A percentile compares a stretch with the other conserved stretches of the same genome.
Evolutionary conservation across 805 yeast species (phyloP).

Genomic region (Candida oleophila): DNA sequence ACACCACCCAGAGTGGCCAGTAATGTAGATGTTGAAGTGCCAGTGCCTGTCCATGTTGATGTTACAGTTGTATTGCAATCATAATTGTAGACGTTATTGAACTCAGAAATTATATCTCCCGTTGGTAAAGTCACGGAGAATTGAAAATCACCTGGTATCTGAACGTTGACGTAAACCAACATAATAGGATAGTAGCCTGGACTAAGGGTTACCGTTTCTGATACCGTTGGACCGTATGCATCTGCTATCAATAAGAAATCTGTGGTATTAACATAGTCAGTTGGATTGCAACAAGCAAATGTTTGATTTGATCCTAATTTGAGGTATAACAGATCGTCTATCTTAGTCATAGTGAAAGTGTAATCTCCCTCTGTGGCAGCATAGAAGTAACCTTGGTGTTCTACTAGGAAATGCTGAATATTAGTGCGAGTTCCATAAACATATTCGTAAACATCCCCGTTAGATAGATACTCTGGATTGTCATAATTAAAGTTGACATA

Average conservation of each 20-base stretch:
- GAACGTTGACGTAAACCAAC: constrained; percentile 19
- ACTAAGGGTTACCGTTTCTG: neutral
- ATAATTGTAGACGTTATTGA: constrained; percentile 11
- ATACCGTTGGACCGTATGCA: neutral
- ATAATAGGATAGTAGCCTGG: constrained; percentile 24
- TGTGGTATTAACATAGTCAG: neutral
- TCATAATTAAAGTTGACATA: too few relatives aligned
- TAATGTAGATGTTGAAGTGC: constrained; percentile 5
- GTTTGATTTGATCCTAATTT: constrained; percentile 26
- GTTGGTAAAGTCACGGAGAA: constrained; percentile 17
- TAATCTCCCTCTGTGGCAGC: constrained; percentile 28
- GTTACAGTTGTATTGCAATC: neutral
- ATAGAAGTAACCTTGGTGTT: constrained; percentile 18
- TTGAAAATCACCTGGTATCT: constrained; percentile 12
- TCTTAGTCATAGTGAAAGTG: constrained; percentile 15
- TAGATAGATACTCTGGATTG: too few relatives aligned
- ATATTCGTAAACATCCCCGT: too few relatives aligned
- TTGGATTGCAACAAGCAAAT: constrained; percentile 31
- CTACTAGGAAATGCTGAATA: constrained; percentile 16
- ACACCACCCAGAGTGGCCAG: constrained; percentile 3
- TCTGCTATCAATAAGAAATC: neutral
- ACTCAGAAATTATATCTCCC: constrained; percentile 13
- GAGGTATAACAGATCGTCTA: constrained; percentile 33
- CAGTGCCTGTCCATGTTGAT: constrained; percentile 1
- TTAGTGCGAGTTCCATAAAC: neutral